Evolutionary conservation across 2,329 filamentous ascomycete species (phyloP).

Genomic region (Fusarium incarnatum): DNA sequence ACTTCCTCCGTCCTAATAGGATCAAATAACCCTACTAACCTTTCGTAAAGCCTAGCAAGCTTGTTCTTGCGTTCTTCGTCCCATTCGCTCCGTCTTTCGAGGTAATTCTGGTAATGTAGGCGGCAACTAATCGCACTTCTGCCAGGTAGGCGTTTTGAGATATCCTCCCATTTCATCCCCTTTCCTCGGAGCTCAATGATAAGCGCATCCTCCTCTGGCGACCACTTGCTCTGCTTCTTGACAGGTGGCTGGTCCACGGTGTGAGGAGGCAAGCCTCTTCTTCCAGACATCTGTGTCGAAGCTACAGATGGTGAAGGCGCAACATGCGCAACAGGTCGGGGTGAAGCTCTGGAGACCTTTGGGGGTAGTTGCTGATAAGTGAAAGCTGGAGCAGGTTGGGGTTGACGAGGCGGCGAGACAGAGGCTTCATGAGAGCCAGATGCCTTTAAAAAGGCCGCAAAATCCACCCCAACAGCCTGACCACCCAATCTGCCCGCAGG

Average conservation of each 20-base stretch:
- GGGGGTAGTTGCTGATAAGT: constrained; percentile 37
- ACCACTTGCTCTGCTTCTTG: constrained; percentile 98
- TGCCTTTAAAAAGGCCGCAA: constrained; percentile 86
- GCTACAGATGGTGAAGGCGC: constrained; percentile 47
- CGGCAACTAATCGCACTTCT: constrained; percentile 94
- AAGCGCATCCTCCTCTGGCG: constrained; percentile 88
- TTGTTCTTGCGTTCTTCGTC: constrained; percentile 98
- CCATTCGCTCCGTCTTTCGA: constrained; percentile 93
- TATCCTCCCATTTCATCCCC: constrained; percentile 99
- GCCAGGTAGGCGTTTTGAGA: constrained; percentile 89
- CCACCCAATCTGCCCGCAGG: constrained; percentile 44
- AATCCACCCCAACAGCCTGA: constrained; percentile 86
- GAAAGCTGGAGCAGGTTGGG: constrained; percentile 34
- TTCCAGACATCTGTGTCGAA: constrained; percentile 49
- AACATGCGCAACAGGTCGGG: constrained; percentile 44
- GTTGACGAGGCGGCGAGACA: constrained; percentile 55
- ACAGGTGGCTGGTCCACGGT: constrained; percentile 76
- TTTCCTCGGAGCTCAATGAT: constrained; percentile 91
- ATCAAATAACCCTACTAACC: constrained; percentile 64
- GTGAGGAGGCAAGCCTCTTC: constrained; percentile 58
- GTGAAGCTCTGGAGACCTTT: constrained; percentile 34
- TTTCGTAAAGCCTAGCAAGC: constrained; percentile 91
- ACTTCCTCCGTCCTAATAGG: not conserved
- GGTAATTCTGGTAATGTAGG: constrained; percentile 96
- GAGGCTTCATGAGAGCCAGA: constrained; percentile 79